Base-by-base conservation (phyloP, 2,329 filamentous ascomycete species). In the Colletotrichum tanaceti region DNA sequence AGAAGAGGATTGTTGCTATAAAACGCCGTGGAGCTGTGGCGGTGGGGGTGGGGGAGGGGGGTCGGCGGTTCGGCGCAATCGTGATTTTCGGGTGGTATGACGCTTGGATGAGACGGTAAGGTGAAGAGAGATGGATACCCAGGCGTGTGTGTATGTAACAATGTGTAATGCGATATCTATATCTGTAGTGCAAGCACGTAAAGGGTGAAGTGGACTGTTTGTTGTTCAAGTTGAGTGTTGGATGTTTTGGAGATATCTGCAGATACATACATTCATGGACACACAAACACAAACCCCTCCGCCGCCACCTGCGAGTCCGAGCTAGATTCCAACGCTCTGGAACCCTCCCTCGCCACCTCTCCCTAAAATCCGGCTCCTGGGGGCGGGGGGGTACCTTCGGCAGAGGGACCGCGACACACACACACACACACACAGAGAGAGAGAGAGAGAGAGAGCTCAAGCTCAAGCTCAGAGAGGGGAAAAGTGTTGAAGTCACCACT, bases 401-500 rank as follows among this genome's bases (percentile, higher is more conserved):
- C 43, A 50, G 58, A n/a, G 32, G 11, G n/a, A 44, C 28, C 28
- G 28, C 6, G 5, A 28, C 28, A 28, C 28, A 28, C 38, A 9
- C n/a, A 50, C 28, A 16, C 38, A 14, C n/a, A 50, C 28, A 16
- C 44, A 22, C 18, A 6, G 10, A n/a, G n/a, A n/a, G n/a, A n/a
- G n/a, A n/a, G n/a, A n/a, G n/a, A n/a, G n/a, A n/a, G n/a, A n/a
- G n/a, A n/a, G n/a, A n/a, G n/a, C n/a, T n/a, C n/a, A n/a, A n/a
- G n/a, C n/a, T n/a, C n/a, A n/a, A n/a, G n/a, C n/a, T n/a, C n/a
- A n/a, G n/a, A n/a, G n/a, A 20, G n/a, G 22, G 32, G 46, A 63
- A 58, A 67, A 63, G 46, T 67, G 52, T 53, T 63, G 60, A 63
- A 67, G 65, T 67, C 65, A 67, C 53, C 65, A 67, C 53, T 52